Evolutionary conservation across 176 grass and related monocot genomes (phyloP), one percentile per base, ranked within the genome.

Genomic region (Zoysia pacifica): DNA sequence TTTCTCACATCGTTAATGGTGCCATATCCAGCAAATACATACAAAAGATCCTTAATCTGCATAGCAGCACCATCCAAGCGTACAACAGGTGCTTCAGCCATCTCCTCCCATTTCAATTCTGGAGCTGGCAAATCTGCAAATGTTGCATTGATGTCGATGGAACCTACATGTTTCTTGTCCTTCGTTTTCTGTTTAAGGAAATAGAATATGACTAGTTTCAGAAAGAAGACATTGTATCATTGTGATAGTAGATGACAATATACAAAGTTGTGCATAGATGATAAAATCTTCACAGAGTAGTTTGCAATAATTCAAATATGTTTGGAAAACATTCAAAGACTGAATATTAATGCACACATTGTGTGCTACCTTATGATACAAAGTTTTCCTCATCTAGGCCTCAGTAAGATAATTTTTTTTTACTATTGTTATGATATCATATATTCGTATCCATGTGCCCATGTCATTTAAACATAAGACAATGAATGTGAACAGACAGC

Each of bases 11-110:
- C 69, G 65, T 99, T 84, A 62, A 99, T 99, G 72, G 88, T 93
- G 68, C 92, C 90, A 87, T 99, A 99, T 86, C 96, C 96, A 86
- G 96, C 96, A 99, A 95, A 99, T 37, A 99, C 92, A 86, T 87
- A 95, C 67, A 99, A 87, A 28, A 93, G 92, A 87, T 90, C 77
- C 82, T 91, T 99, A 83, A 93, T 95, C 70, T 93, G 96, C 65
- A 99, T 93, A 84, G 96, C 96, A 79, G 96, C 96, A 0, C 96
- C 92, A 37, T 99, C 96, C 79, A 95, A 81, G 62, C 96, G 96
- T 68, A 65, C 73, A 2, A 99, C 92, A 38, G 96, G 96, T 81
- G 96, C 96, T 85, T 83, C 70, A 71, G 88, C 88, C 92, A 99
- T 99, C 65, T 93, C 79, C 51, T 99, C 84, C 96, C 92, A 93